Evolutionary conservation across 1,284 basidiomycete genomes (phyloP).

Genomic region (Microstroma glucosiphilum): DNA sequence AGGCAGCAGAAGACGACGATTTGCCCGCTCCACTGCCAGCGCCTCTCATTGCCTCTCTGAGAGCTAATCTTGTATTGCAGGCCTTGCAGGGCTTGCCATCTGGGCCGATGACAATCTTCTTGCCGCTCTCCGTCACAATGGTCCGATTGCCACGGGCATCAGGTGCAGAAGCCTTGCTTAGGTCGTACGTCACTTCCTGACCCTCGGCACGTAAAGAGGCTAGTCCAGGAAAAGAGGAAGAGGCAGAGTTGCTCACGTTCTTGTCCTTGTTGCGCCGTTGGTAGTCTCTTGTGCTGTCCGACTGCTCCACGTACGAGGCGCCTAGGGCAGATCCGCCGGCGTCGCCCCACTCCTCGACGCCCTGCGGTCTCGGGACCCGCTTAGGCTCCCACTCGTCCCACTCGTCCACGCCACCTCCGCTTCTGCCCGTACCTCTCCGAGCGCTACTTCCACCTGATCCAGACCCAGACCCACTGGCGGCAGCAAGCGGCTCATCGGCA

Average conservation of each 20-base stretch:
- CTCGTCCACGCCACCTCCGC: too few relatives aligned
- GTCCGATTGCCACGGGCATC: neutral
- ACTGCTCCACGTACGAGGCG: slow-evolving; percentile 5
- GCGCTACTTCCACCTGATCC: neutral
- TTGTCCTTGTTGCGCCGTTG: neutral
- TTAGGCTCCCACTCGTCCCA: slow-evolving; percentile 79
- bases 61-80: slow-evolving; percentile 44
- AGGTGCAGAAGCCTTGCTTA: too few relatives aligned
- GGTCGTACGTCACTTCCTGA: neutral
- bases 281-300: too few relatives aligned
- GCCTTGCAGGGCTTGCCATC: slow-evolving; percentile 50
- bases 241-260: neutral
- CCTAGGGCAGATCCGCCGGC: slow-evolving; percentile 55
- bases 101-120: slow-evolving; percentile 36
- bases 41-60: slow-evolving; percentile 39
- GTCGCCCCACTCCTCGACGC: slow-evolving; percentile 75
- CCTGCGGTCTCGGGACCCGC: slow-evolving; percentile 71
- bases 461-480: slow-evolving; percentile 31
- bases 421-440: too few relatives aligned
- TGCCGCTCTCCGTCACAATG: neutral
- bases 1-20: neutral
- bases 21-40: slow-evolving; percentile 3
- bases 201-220: neutral
- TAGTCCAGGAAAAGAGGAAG: too few relatives aligned
- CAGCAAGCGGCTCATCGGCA: too few relatives aligned